A percentile compares a stretch with the other conserved stretches of the same genome.
Evolutionary conservation across 177 flowering plant species (phyloP).

Genomic region (Tripterygium wilfordii): DNA sequence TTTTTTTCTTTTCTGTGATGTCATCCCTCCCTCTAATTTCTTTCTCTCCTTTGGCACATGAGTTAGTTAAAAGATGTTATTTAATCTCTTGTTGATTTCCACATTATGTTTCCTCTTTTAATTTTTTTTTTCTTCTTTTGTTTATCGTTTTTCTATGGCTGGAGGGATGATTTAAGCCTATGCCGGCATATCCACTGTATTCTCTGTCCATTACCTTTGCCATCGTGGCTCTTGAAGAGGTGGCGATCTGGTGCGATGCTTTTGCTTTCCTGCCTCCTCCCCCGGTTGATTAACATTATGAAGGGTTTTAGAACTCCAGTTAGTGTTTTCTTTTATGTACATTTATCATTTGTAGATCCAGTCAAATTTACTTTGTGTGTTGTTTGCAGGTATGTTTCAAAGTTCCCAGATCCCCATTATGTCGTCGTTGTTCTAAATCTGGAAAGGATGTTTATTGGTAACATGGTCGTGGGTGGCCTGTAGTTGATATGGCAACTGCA

Average conservation of each 20-base stretch:
- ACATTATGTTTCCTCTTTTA: constrained; percentile 13
- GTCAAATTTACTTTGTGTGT: background rate
- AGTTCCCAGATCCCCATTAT: background rate
- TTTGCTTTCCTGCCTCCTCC: background rate
- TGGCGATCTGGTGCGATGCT: constrained; percentile 12
- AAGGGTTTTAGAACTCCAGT: background rate
- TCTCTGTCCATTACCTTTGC: constrained; percentile 8
- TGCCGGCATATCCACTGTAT: constrained; percentile 13
- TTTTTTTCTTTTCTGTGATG: no score
- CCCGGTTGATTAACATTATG: background rate
- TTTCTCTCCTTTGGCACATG: background rate
- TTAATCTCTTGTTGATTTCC: constrained; percentile 8
- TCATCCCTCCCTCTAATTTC: background rate
- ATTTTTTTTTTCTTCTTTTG: constrained; percentile 11
- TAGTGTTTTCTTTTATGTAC: background rate
- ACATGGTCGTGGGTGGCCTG: background rate
- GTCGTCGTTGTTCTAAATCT: no score
- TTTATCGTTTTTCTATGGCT: constrained; percentile 16
- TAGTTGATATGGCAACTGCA: no score
- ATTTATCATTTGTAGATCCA: background rate
- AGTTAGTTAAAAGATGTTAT: background rate
- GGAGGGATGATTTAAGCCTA: constrained; percentile 22
- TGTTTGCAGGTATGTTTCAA: constrained; percentile 2
- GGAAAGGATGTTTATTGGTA: background rate
- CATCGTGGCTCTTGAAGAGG: constrained; percentile 6